These are phyloP conservation scores for Phtheirospermum japonicum DNA, from an alignment of 257 asterid species.

Conservation along the genomic window DNA sequence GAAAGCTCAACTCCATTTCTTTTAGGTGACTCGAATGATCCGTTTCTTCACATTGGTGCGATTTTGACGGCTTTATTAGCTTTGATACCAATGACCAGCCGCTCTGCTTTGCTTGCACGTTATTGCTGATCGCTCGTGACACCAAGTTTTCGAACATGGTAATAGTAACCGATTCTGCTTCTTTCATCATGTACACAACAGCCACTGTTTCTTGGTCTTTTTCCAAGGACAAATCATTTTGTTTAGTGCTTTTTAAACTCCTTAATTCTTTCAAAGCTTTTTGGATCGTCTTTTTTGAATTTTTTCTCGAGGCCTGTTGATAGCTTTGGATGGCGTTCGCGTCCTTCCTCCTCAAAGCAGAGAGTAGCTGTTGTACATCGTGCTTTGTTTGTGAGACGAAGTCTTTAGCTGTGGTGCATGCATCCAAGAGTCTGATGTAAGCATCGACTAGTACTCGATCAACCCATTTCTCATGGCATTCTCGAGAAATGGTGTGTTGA, in stretches of 20 bases:
- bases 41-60: slow-evolving; percentile 7
- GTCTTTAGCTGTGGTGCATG: no score
- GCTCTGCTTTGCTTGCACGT: slow-evolving; percentile 24
- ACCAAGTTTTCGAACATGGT: slow-evolving; percentile 3
- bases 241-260: no score
- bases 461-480: no score
- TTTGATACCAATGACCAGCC: slow-evolving; percentile 33
- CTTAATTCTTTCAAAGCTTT: no score
- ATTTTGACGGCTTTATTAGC: slow-evolving; percentile 22
- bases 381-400: no score
- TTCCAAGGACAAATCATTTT: no score
- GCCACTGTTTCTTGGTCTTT: no score
- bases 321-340: slow-evolving; percentile 7
- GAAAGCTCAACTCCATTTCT: background rate
- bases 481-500: no score
- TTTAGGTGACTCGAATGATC: slow-evolving; percentile 2
- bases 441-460: no score
- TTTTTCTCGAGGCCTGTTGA: slow-evolving; percentile 11
- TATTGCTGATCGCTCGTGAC: slow-evolving; percentile 19
- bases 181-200: slow-evolving; percentile 16
- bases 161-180: slow-evolving; percentile 19
- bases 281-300: slow-evolving; percentile 4
- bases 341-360: slow-evolving; percentile 27
- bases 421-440: no score
- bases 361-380: slow-evolving; percentile 25